Percentiles rank a stretch among this genome's conserved stretches.
phyloP scores from a whole-genome alignment of 306 rosid genomes.

The Sophora flavescens region DNA sequence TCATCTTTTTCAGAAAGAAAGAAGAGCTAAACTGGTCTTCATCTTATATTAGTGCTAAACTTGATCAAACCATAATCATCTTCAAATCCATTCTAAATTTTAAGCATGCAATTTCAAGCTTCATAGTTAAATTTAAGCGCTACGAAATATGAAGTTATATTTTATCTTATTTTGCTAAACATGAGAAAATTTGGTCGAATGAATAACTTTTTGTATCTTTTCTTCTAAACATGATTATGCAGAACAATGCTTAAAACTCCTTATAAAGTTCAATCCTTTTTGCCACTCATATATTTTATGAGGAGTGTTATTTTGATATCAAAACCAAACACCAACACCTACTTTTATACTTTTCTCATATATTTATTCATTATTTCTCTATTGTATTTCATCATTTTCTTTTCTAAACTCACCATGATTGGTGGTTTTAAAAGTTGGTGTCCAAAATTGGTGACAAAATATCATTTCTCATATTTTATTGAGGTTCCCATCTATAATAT shows the following conservation, averaged over 20 bases:
- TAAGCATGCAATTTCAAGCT: slow-evolving; percentile 36
- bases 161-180: neutral
- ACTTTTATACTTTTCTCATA: too few relatives aligned
- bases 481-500: too few relatives aligned
- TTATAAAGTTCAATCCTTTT: slow-evolving; percentile 40
- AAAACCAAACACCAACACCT: too few relatives aligned
- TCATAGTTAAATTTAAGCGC: neutral
- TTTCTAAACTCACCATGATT: too few relatives aligned
- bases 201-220: neutral
- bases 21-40: too few relatives aligned
- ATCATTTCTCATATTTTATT: too few relatives aligned
- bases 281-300: slow-evolving; percentile 19
- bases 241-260: slow-evolving; percentile 53
- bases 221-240: slow-evolving; percentile 37
- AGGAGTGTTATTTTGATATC: too few relatives aligned
- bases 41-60: slow-evolving; percentile 29
- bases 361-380: too few relatives aligned
- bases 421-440: too few relatives aligned
- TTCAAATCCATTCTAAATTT: slow-evolving; percentile 49
- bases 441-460: too few relatives aligned
- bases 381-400: too few relatives aligned
- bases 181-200: slow-evolving; percentile 36
- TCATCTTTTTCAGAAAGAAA: too few relatives aligned
- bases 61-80: slow-evolving; percentile 56
- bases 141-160: slow-evolving; percentile 26